Conservation (phyloP, 2,329 filamentous ascomycete species). For the Coccinonectria pachysandricola region DNA sequence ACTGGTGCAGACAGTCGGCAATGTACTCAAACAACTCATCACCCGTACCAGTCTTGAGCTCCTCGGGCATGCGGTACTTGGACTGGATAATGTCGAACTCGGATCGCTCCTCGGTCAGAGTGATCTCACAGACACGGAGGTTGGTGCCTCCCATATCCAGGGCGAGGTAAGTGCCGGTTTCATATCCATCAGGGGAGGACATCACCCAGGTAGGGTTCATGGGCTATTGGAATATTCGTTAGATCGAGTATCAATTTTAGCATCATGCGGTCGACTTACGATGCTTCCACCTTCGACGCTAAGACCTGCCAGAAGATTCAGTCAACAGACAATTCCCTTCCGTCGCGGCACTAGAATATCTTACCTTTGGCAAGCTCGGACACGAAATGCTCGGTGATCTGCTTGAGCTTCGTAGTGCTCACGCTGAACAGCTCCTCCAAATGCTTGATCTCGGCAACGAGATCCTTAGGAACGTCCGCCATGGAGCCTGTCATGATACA, state of each 20-base stretch:
- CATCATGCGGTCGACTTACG: too few relatives aligned
- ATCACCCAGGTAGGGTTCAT: conserved; percentile 99
- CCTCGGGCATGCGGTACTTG: conserved; percentile 90
- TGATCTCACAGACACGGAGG: conserved; percentile 87
- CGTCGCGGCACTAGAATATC: too few relatives aligned
- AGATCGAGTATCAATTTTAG: too few relatives aligned
- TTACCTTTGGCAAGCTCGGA: conserved; percentile 76
- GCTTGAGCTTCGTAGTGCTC: conserved; percentile 68
- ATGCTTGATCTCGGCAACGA: conserved; percentile 67
- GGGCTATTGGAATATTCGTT: conserved; percentile 45
- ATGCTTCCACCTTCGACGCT: conserved; percentile 85
- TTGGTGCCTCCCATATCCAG: conserved; percentile 97
- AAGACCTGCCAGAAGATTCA: too few relatives aligned
- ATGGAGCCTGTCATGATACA: conserved; percentile 58
- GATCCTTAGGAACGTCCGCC: conserved; percentile 79
- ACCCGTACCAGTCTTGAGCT: conserved; percentile 73
- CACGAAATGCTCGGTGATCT: conserved; percentile 83
- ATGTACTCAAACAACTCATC: conserved; percentile 94
- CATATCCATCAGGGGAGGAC: conserved; percentile 75
- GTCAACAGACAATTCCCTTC: too few relatives aligned
- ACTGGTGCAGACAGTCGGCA: conserved; percentile 83
- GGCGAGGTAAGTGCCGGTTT: conserved; percentile 79
- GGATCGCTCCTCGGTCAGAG: conserved; percentile 74
- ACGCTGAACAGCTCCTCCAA: conserved; percentile 81
- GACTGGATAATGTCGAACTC: conserved; percentile 93